Evolutionary conservation across 306 rosid species (phyloP).

Genomic region (Cucurbita moschata): DNA sequence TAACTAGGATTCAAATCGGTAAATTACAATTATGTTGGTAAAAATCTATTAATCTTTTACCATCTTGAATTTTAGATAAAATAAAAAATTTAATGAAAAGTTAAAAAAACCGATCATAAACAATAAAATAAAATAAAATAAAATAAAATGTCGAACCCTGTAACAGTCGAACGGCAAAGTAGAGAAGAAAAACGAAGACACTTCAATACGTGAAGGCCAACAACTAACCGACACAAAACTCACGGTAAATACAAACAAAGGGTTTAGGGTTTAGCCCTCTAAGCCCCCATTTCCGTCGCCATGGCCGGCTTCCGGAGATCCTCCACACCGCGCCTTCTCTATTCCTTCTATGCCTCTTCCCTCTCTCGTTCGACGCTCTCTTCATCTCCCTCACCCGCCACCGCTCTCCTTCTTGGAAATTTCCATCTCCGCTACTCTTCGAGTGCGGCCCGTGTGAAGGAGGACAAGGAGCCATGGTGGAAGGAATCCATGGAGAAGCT

Average conservation of each 20-base stretch:
- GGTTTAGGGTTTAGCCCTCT: conserved; percentile 1
- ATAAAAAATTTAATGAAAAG: too few species aligned
- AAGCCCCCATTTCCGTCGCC: conserved; percentile 10
- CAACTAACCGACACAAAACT: background rate
- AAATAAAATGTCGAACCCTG: background rate
- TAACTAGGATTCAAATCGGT: too few species aligned
- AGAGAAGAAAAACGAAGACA: background rate
- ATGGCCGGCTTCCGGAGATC: conserved; percentile 35
- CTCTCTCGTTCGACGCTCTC: conserved; percentile 9
- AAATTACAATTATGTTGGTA: too few species aligned
- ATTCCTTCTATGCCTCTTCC: conserved; percentile 13
- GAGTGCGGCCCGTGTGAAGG: conserved; percentile 48
- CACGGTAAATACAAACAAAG: background rate
- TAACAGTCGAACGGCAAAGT: background rate
- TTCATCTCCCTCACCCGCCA: conserved; percentile 14
- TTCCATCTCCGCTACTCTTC: conserved; percentile 51
- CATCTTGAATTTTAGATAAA: too few species aligned
- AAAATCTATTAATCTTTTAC: too few species aligned
- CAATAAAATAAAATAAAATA: too few species aligned
- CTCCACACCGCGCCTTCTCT: conserved; percentile 32
- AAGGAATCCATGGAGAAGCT: conserved; percentile 62
- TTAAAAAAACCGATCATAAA: too few species aligned
- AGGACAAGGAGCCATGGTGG: conserved; percentile 83
- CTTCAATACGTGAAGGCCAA: background rate
- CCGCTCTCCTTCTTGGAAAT: conserved; percentile 31